These are phyloP conservation scores for Solanum verrucosum DNA, from an alignment of 257 asterid species.

Conservation along the genomic window DNA sequence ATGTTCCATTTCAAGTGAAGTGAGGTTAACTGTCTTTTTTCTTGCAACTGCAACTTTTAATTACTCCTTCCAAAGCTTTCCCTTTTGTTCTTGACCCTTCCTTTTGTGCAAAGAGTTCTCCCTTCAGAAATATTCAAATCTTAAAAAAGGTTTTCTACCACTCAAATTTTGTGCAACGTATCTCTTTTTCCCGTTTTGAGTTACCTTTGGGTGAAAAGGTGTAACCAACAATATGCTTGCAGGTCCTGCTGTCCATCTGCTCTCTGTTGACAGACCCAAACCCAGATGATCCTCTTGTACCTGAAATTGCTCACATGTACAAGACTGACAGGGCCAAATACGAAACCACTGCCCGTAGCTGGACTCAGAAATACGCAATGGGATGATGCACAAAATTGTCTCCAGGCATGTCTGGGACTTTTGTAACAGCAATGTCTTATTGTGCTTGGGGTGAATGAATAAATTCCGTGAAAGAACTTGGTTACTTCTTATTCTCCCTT, in stretches of 20 bases:
- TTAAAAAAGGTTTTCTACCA: not conserved
- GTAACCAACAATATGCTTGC: not conserved
- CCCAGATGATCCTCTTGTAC: conserved; percentile 81
- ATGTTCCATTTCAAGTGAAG: not conserved
- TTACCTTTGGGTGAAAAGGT: not conserved
- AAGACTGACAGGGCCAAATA: conserved; percentile 68
- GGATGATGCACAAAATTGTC: conserved; percentile 23
- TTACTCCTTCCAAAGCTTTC: not conserved
- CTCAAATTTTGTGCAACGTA: not conserved
- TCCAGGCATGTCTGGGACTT: conserved; percentile 10
- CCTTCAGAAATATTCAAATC: not conserved
- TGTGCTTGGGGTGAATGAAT: conserved; percentile 21
- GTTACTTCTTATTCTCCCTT: not conserved
- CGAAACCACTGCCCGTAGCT: conserved; percentile 80
- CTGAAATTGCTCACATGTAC: conserved; percentile 85
- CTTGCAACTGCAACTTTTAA: not conserved
- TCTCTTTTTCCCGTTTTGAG: not conserved
- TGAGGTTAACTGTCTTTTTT: not conserved
- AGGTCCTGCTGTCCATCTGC: conserved; percentile 75
- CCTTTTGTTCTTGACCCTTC: not conserved
- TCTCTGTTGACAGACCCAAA: conserved; percentile 81
- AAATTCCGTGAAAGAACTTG: not conserved
- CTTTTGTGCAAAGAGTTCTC: not conserved
- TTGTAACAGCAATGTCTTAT: conserved; percentile 5
- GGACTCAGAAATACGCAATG: conserved; percentile 88